Base-by-base conservation (phyloP, 306 rosid species). In the Vigna reflexopilosa region DNA sequence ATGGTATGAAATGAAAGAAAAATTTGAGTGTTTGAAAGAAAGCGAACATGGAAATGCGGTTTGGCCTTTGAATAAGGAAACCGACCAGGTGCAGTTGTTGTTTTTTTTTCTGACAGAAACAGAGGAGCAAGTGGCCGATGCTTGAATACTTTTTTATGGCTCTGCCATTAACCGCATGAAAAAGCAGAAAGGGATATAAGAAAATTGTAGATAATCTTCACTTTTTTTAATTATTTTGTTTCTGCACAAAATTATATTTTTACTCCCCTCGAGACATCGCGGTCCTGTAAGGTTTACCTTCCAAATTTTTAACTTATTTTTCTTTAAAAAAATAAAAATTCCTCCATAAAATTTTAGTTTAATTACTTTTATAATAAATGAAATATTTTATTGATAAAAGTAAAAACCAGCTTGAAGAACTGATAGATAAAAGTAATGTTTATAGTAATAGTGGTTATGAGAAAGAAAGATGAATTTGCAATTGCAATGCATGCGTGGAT, bases 1-100 rank as follows among this genome's bases (percentile, higher is more conserved):
- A 17, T 38, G 1, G 67, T 30, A 32, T 14, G n/a, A 16, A 34
- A 63, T 32, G 24, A 26, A 7, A 44, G 28, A 17, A 36, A 64
- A 0, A 38, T 16, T 63, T 16, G 6, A 14, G 13, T 63, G 14
- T 34, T 32, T 34, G 6, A 4, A 26, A 34, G 38, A 3, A 62
- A 63, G 72, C 63, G 47, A 40, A 3, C 63, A 45, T 67, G 72
- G 54, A 58, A 80, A 48, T 70, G 73, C 66, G 65, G 6, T 84
- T n/a, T 11, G 82, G 67, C 48, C 34, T 59, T 66, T 56, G 17
- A 61, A 52, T 50, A 10, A 65, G 70, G 70, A 65, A 65, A 65
- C 48, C 50, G 70, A 16, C 36, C 69, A 63, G 69, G 48, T 63
- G 69, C 69, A 63, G 69, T 65, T 38, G 50, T 65, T 34, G 5